Conservation (phyloP, 2,329 filamentous ascomycete genomes). For the Cordyceps cicadae region DNA sequence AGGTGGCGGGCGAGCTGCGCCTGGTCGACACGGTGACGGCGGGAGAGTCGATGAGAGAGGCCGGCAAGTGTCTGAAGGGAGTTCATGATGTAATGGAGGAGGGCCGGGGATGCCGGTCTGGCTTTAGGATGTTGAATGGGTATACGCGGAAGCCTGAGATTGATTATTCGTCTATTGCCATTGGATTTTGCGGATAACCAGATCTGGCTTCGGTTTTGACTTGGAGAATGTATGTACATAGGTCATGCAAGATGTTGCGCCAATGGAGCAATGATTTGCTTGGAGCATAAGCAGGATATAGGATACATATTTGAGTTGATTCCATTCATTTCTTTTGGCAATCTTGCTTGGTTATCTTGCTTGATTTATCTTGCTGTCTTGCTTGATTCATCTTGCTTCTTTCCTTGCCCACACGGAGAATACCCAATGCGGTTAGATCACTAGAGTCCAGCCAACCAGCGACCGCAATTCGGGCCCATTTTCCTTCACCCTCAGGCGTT, state of each 20-base stretch:
- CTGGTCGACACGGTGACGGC: slow-evolving; percentile 45
- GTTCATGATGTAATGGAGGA: slow-evolving; percentile 57
- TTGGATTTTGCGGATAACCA: slow-evolving; percentile 1
- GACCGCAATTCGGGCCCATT: slow-evolving; percentile 2
- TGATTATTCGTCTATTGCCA: slow-evolving; percentile 5
- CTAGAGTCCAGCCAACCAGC: slow-evolving; percentile 1
- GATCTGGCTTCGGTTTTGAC: neutral
- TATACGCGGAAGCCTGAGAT: slow-evolving; percentile 50
- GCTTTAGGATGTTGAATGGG: slow-evolving; percentile 54
- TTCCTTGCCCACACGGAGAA: neutral
- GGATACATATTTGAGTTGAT: neutral
- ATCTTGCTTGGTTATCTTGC: neutral
- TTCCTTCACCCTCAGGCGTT: slow-evolving; percentile 5
- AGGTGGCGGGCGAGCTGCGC: slow-evolving; percentile 56
- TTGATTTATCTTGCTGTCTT: neutral
- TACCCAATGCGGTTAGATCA: slow-evolving; percentile 5
- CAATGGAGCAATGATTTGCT: neutral
- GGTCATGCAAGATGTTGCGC: neutral
- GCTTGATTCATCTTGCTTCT: neutral
- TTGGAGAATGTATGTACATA: slow-evolving; percentile 4
- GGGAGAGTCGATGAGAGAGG: slow-evolving; percentile 44
- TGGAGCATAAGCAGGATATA: neutral
- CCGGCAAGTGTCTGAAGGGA: slow-evolving; percentile 51
- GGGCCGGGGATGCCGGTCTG: slow-evolving; percentile 49
- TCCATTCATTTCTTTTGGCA: neutral